A percentile compares a stretch with the other conserved stretches of the same genome.
These are phyloP conservation scores for Phalaenopsis hybrid DNA, from an alignment of 116 monocot genomes.

Conservation along the genomic window DNA sequence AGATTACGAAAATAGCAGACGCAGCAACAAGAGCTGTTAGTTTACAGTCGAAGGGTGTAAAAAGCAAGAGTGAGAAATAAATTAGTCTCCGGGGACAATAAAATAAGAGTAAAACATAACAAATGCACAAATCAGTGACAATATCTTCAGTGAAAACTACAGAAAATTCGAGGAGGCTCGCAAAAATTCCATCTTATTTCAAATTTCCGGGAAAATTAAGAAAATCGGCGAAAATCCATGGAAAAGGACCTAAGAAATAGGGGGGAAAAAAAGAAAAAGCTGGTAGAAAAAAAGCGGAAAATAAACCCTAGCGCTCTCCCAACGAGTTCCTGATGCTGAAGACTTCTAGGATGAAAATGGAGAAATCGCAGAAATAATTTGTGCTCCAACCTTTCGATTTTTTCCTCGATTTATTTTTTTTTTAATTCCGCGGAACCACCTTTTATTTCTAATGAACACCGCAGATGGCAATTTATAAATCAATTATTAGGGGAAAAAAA, in stretches of 20 bases:
- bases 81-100: background rate
- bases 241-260: background rate
- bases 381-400: background rate
- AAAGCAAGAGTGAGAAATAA: background rate
- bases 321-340: background rate
- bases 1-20: constrained; percentile 7
- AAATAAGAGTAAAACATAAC: constrained; percentile 1
- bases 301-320: background rate
- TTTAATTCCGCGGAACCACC: background rate
- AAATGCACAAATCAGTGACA: constrained; percentile 9
- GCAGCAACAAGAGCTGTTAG: constrained; percentile 7
- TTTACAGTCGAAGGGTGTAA: constrained; percentile 8
- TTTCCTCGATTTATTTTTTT: background rate
- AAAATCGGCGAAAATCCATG: background rate
- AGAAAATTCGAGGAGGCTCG: constrained; percentile 9
- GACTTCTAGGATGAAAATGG: background rate
- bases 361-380: background rate
- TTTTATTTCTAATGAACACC: no score
- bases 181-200: constrained; percentile 15
- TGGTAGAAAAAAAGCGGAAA: background rate
- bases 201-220: constrained; percentile 14
- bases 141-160: constrained; percentile 7
- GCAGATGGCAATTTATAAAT: no score
- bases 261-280: background rate
- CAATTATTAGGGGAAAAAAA: no score